Base-by-base conservation (phyloP, 495 filamentous ascomycete species). In the Talaromyces trachyspermus region DNA sequence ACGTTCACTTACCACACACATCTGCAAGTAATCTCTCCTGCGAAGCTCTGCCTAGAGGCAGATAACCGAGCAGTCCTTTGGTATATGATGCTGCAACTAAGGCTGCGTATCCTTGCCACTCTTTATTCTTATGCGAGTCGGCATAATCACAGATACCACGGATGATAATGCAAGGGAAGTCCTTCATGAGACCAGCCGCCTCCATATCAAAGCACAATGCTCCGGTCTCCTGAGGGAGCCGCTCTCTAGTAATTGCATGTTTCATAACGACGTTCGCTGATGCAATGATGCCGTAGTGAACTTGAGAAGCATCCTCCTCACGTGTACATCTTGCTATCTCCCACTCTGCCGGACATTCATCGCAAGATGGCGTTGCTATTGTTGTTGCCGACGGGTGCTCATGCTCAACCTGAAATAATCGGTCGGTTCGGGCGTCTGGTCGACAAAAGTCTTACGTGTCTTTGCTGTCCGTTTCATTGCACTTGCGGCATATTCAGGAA, bases 251-350 rank as follows among this genome's bases (percentile, higher is more conserved):
- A 4, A 11, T 43, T n/a, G 52, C 57, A 54, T 63, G 33, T 40
- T 61, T 65, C 54, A 68, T 61, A 17, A 70, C 60, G 41, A 57
- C 49, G 49, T 68, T 63, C 6, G 54, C 64, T 27, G 61, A 68
- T 32, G 62, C 65, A 54, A 70, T 67, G 24, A 61, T 54, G 19
- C 67, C 65, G 43, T 65, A 68, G 35, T 67, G 58, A 15, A 63
- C 48, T 2, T 37, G 23, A 29, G 57, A 49, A 8, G 49, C 44
- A 22, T 46, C 15, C 14, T 26, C 20, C 4, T 23, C 24, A 35
- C 58, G 46, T 23, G 40, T 10, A 4, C 10, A 4, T 11, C 61
- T 54, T 9, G 11, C 10, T 5, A 56, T 38, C 14, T 46, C 30
- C 33, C 30, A 26, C 26, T 49, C 36, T 1, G 22, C 2, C 37